Evolutionary conservation across 2,329 filamentous ascomycete species (phyloP).

Genomic region (Diplodia scrobiculata): DNA sequence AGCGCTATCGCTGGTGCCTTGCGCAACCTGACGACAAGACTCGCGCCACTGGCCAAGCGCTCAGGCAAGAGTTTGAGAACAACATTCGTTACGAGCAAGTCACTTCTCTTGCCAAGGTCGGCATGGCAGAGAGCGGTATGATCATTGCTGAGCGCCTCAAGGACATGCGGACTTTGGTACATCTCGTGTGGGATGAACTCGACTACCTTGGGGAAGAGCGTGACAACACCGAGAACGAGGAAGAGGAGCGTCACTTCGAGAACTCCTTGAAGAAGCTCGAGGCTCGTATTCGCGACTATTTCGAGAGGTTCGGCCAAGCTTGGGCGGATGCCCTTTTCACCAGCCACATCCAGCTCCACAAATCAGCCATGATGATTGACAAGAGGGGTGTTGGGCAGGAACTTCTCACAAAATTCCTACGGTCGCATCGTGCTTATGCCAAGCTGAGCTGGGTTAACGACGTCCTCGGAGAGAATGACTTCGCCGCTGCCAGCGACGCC

Average conservation of each 20-base stretch:
- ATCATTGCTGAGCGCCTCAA: conserved; percentile 63
- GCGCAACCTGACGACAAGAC: conserved; percentile 55
- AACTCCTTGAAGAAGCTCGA: conserved; percentile 43
- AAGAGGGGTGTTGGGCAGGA: conserved; percentile 67
- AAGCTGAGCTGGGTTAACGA: conserved; percentile 96
- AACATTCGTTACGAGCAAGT: conserved; percentile 49
- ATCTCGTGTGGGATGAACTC: conserved; percentile 51
- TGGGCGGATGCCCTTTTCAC: conserved; percentile 81
- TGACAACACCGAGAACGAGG: conserved; percentile 37
- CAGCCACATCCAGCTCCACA: conserved; percentile 65
- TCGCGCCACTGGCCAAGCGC: conserved; percentile 52
- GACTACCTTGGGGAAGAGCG: conserved; percentile 46
- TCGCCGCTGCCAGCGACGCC: conserved; percentile 69
- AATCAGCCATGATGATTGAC: conserved; percentile 59
- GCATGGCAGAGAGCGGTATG: conserved; percentile 61
- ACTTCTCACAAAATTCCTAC: conserved; percentile 76
- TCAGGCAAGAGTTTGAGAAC: conserved; percentile 49
- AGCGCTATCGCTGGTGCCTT: conserved; percentile 61
- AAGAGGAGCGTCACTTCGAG: conserved; percentile 38
- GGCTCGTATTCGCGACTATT: conserved; percentile 54
- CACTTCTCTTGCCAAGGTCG: conserved; percentile 51
- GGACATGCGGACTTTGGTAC: conserved; percentile 65
- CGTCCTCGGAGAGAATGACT: conserved; percentile 73
- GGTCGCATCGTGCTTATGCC: conserved; percentile 68
- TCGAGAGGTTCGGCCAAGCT: conserved; percentile 64